These are phyloP conservation scores for Crassisporium funariophilum DNA, from an alignment of 768 basidiomycete species.

Conservation along the genomic window DNA sequence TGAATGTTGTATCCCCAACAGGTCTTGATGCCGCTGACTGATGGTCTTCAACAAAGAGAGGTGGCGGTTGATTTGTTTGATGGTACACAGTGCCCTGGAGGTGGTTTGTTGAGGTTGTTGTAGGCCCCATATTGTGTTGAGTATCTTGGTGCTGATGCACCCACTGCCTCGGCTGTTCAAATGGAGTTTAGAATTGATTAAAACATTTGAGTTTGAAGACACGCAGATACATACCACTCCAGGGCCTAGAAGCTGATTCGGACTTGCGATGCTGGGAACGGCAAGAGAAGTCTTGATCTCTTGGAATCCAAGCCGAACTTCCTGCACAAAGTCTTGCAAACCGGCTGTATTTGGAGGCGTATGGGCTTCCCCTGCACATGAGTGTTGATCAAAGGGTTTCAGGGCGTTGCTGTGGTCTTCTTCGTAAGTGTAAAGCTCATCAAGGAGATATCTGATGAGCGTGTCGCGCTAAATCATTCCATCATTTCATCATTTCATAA, in stretches of 20 bases:
- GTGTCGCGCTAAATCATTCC: constrained; percentile 19
- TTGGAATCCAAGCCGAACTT: no score
- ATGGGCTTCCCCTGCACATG: neutral
- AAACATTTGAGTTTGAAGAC: no score
- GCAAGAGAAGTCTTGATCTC: neutral
- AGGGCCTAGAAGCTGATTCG: neutral
- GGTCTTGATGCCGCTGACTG: neutral
- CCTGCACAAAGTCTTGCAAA: no score
- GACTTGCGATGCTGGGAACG: neutral
- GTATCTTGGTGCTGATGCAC: neutral
- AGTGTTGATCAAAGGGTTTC: constrained; percentile 1
- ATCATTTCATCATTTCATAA: no score
- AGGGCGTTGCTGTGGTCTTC: constrained; percentile 23
- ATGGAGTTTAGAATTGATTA: neutral
- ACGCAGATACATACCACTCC: neutral
- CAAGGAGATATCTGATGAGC: constrained; percentile 28
- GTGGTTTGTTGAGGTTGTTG: no score
- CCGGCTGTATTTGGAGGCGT: neutral
- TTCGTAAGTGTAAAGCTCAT: constrained; percentile 28
- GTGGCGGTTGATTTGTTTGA: no score
- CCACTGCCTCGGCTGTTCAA: neutral
- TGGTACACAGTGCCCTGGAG: no score
- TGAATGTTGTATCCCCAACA: neutral
- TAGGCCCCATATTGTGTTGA: no score
- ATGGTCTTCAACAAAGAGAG: no score